Base-by-base conservation (phyloP, 148 eudicot species). In the Chenopodium album region DNA sequence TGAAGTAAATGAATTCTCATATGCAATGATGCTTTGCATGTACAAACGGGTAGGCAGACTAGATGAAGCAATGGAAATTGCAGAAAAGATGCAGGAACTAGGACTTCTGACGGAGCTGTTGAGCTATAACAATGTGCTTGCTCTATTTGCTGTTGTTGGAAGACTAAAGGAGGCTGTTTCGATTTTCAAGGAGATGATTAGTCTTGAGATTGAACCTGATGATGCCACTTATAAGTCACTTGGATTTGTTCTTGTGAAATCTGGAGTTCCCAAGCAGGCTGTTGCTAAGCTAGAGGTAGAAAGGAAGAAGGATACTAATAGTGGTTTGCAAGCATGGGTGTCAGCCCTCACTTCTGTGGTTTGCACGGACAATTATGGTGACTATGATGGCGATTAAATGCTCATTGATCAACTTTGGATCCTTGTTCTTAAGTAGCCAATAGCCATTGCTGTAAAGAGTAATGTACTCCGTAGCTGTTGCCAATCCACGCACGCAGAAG, bases 1-100 rank as follows among this genome's bases (percentile, higher is more conserved):
- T 22, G 62, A 88, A n/a, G 97, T 98, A 71, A 93, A 92, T 69
- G 99, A 95, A 86, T 95, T 95, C 77, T 91, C 99, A n/a, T 90
- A 84, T 72, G 92, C 99, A 48, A 92, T 93, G 97, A 95, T 92
- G 91, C 78, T 95, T 73, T 92, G 94, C 76, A 92, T 93, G 99
- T 93, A 95, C 88, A 95, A 91, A 84, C 87, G 91, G 79, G 85
- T 88, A 52, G 94, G 91, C 72, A 91, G 85, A 73, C 80, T 88
- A 79, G 87, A 87, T 59, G 98, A 95, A 73, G 98, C 97, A 17
- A 78, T 87, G 62, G 68, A 70, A 66, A 90, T 91, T 46, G 93
- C 93, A 48, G 86, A 83, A 83, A 82, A 85, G 83, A 95, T 95
- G 98, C 90, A 86, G 76, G 90, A 93, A 75, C 74, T 86, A 47